Base-by-base conservation (phyloP, 2,329 filamentous ascomycete genomes). In the Chaetomiaceae sp. region DNA sequence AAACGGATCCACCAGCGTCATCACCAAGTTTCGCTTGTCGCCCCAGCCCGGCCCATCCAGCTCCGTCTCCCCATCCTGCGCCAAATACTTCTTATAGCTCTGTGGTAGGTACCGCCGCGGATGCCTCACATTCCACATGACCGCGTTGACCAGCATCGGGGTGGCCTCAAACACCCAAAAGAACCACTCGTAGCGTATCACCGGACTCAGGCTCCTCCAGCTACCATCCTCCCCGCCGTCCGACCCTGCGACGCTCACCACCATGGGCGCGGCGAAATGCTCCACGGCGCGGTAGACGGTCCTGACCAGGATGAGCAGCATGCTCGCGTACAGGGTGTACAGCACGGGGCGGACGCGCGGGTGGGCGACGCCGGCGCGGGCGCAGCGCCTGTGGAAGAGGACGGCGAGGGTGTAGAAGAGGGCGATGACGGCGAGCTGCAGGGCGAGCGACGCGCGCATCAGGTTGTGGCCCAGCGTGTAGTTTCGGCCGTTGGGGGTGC, bases 201-300 rank as follows among this genome's bases (percentile, higher is more conserved):
- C 65, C 0, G 76, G 72, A 8, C 70, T 73, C 1, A 78, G 55
- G 1, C 68, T 65, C 54, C 75, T 71, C 4, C 70, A 65, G n/a
- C n/a, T n/a, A n/a, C n/a, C n/a, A n/a, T n/a, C n/a, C n/a, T n/a
- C n/a, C n/a, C n/a, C n/a, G 25, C 25, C 25, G 9, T 27, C 5
- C 5, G 25, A 9, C 9, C 25, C 25, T 5, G 25, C 25, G 5
- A 5, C 9, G 5, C 9, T 27, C 25, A 5, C 25, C 5, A 40
- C 32, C 18, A 14, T 14, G 3, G 32, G 23, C 66, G 67, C 62
- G 42, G 71, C 72, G 55, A 81, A 82, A 66, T 80, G 82, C 65
- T 84, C 80, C 13, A 81, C 71, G 0, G 79, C 71, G 6, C 81
- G 75, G 62, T 75, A 85, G 51, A 84, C 72, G 48, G 79, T 83